Conservation (phyloP, 2,329 filamentous ascomycete genomes). For the Curvularia verruculosa region DNA sequence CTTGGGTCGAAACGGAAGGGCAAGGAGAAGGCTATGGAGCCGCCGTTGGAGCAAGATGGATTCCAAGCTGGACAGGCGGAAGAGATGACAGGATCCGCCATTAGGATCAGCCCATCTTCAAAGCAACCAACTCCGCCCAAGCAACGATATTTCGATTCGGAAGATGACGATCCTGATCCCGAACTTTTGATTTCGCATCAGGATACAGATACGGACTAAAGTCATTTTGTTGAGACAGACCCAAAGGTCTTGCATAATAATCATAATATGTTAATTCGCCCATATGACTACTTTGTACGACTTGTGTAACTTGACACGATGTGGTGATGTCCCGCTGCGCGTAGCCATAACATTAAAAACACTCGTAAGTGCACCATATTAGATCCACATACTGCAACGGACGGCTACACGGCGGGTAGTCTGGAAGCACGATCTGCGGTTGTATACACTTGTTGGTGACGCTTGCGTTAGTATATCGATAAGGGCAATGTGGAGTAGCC, state of each 20-base stretch:
- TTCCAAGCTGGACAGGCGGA: constrained; percentile 26
- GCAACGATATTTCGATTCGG: constrained; percentile 46
- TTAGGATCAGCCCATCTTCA: constrained; percentile 37
- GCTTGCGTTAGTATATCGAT: constrained; percentile 10
- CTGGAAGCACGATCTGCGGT: neutral
- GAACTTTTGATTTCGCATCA: constrained; percentile 57
- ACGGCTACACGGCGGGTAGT: too few species aligned
- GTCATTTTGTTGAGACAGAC: neutral
- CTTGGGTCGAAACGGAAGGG: constrained; percentile 39
- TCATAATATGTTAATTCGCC: neutral
- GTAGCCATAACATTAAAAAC: neutral
- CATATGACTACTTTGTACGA: neutral
- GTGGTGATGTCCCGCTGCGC: neutral
- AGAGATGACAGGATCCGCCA: constrained; percentile 40
- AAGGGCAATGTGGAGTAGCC: constrained; percentile 10
- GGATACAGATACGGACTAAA: constrained; percentile 48
- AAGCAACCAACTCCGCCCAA: constrained; percentile 38
- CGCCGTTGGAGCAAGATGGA: constrained; percentile 28
- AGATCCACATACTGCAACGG: too few species aligned
- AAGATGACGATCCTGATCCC: constrained; percentile 55
- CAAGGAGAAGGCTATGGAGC: constrained; percentile 34
- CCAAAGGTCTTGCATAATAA: neutral
- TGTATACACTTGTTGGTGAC: neutral
- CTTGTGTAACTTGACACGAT: neutral
- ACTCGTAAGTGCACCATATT: too few species aligned